A percentile compares a stretch with the other conserved stretches of the same genome.
These are phyloP conservation scores for Aeschynomene evenia DNA, from an alignment of 306 rosid genomes.

Conservation along the genomic window DNA sequence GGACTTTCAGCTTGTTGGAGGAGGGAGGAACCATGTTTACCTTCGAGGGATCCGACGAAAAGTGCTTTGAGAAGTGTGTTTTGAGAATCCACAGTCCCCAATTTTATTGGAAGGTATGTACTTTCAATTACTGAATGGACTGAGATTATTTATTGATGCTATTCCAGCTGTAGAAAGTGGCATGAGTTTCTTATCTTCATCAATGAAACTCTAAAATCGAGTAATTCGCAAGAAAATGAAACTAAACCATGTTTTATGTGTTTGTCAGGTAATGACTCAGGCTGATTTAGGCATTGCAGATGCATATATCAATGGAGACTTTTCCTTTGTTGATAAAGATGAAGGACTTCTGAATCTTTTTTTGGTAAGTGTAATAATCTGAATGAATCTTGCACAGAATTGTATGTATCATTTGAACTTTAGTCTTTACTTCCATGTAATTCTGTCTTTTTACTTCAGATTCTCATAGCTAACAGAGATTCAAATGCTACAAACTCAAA, in stretches of 20 bases:
- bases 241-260: not conserved
- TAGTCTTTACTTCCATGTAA: not conserved
- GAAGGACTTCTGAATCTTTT: slow-evolving; percentile 67
- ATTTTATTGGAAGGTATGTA: slow-evolving; percentile 87
- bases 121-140: slow-evolving; percentile 1
- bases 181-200: not conserved
- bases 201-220: not conserved
- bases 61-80: slow-evolving; percentile 43
- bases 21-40: slow-evolving; percentile 86
- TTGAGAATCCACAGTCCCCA: slow-evolving; percentile 72
- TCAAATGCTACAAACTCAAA: slow-evolving; percentile 49
- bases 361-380: slow-evolving; percentile 43
- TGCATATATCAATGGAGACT: slow-evolving; percentile 76
- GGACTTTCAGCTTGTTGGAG: slow-evolving; percentile 60
- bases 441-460: slow-evolving; percentile 43
- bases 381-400: not conserved
- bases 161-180: slow-evolving; percentile 1
- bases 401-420: not conserved
- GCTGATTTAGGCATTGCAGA: slow-evolving; percentile 97
- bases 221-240: not conserved
- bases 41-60: slow-evolving; percentile 67
- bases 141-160: not conserved
- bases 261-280: slow-evolving; percentile 72
- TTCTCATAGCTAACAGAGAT: slow-evolving; percentile 85
- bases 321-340: slow-evolving; percentile 72